These are phyloP conservation scores for Exsudoporus floridanus DNA, from an alignment of 1,284 basidiomycete genomes.

Conservation along the genomic window DNA sequence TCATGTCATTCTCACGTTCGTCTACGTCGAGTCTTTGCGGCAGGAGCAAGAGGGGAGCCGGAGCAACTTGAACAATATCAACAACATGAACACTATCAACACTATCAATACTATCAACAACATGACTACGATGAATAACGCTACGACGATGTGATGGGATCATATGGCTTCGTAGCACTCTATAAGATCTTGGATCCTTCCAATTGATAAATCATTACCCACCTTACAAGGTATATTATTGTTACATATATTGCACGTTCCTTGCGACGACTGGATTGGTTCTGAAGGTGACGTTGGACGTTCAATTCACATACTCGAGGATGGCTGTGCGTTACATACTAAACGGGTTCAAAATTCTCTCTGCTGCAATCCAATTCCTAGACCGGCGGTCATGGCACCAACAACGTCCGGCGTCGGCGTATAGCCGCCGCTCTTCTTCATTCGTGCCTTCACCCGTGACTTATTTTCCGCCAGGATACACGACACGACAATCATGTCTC, in stretches of 20 bases:
- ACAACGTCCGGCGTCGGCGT: no score
- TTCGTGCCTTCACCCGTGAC: neutral
- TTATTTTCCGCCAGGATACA: conserved; percentile 7
- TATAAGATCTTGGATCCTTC: neutral
- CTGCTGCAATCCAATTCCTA: no score
- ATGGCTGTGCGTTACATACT: no score
- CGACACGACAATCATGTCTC: neutral
- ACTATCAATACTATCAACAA: no score
- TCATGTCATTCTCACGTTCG: conserved; percentile 24
- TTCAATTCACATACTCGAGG: no score
- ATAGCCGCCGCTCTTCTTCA: neutral
- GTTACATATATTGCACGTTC: neutral
- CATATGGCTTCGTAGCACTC: neutral
- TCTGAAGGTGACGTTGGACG: neutral
- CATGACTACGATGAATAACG: no score
- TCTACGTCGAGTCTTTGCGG: conserved; percentile 22
- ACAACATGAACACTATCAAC: no score
- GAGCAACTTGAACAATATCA: no score
- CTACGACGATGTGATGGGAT: neutral
- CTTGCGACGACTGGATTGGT: neutral
- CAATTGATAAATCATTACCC: neutral
- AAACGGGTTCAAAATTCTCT: no score
- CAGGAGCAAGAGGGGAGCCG: neutral
- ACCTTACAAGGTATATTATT: neutral
- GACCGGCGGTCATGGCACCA: no score